Evolutionary conservation across 345 rosid genomes (phyloP), one percentile per base, ranked within the genome.

Genomic region (Erodium maritimum): DNA sequence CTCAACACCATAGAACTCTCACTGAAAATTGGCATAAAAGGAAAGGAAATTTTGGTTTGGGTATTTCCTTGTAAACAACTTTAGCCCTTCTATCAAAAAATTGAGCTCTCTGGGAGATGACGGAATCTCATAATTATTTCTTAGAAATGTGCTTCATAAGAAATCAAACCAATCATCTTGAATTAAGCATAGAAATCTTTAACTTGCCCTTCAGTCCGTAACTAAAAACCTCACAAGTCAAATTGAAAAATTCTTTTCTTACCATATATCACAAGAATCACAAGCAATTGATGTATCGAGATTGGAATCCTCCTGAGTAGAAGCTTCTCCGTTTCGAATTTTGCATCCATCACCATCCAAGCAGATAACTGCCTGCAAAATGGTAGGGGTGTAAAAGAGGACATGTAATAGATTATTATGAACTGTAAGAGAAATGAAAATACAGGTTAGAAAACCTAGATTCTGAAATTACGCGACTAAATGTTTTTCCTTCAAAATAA

Each of bases 241-340:
- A 51, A 17, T n/a, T 50, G 22, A 50, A 59, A 60, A 50, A 56
- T 59, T 37, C n/a, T n/a, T 48, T 54, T 17, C 50, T 76, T 85
- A 93, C 99, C 99, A 93, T 64, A 72, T 65, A 61, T 93, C 99
- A 77, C 99, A 93, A 37, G 96, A 87, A 78, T 93, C 99, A 59
- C 99, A 93, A 56, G 99, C 99, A 78, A 89, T 93, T 65, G 99
- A 93, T 60, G 99, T 93, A 74, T 93, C 97, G 18, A 85, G 82
- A 79, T 59, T 66, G 21, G 85, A 76, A 69, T 77, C 88, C 60
- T 73, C 94, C 55, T 78, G 88, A 65, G 80, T 58, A 66, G 51
- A 62, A 50, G 64, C 57, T 19, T 81, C 70, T 63, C 73, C 80
- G 69, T 75, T 71, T 63, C 91, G 84, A 62, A 93, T 75, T 79